These are phyloP conservation scores for Aspergillus sp. DNA, from an alignment of 2,329 filamentous ascomycete species.

Conservation along the genomic window DNA sequence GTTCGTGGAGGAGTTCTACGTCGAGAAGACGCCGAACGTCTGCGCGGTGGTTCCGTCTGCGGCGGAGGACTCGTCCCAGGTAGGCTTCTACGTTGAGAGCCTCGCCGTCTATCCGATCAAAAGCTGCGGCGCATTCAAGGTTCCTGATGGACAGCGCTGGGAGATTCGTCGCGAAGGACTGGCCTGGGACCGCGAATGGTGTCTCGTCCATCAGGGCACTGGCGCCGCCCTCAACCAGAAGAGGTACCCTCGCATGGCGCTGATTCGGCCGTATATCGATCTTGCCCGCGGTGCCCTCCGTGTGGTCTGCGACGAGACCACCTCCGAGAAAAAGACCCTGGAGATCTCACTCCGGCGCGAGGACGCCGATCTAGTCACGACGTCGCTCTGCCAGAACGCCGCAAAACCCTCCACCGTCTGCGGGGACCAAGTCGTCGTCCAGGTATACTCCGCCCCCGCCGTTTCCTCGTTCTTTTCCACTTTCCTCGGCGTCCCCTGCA, in stretches of 20 bases:
- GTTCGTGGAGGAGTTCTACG: slow-evolving; percentile 71
- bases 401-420: slow-evolving; percentile 67
- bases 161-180: slow-evolving; percentile 77
- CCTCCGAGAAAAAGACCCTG: slow-evolving; percentile 24
- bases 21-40: slow-evolving; percentile 31
- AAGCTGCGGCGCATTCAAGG: slow-evolving; percentile 76
- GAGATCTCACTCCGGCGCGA: slow-evolving; percentile 36
- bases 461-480: slow-evolving; percentile 76
- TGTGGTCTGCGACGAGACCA: slow-evolving; percentile 46
- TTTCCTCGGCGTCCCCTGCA: slow-evolving; percentile 73
- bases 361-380: slow-evolving; percentile 57
- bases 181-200: slow-evolving; percentile 96
- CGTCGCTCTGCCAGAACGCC: slow-evolving; percentile 53
- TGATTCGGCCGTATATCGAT: slow-evolving; percentile 73
- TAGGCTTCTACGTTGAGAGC: slow-evolving; percentile 55
- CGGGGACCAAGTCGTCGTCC: slow-evolving; percentile 71
- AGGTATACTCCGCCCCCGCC: slow-evolving; percentile 63
- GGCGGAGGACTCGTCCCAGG: slow-evolving; percentile 7
- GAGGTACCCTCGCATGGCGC: slow-evolving; percentile 79
- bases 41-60: slow-evolving; percentile 15
- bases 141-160: slow-evolving; percentile 67
- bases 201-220: slow-evolving; percentile 81
- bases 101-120: slow-evolving; percentile 88
- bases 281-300: slow-evolving; percentile 64
- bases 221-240: slow-evolving; percentile 86